Evolutionary conservation across 2,329 filamentous ascomycete genomes (phyloP).

Genomic region (Diaporthe nobilis): DNA sequence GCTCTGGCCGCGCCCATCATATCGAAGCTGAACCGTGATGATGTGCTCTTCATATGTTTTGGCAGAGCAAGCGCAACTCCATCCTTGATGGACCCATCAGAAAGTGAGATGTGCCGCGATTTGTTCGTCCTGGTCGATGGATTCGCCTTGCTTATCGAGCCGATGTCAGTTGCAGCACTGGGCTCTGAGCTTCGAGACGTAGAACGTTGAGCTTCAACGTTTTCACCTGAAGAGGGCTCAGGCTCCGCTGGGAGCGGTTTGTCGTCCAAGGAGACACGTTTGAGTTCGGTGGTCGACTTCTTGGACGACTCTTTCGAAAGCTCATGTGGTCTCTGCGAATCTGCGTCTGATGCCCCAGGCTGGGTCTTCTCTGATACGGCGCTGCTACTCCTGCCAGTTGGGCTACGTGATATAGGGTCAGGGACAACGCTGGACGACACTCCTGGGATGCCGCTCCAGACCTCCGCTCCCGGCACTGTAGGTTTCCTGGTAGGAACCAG

Average conservation of each 20-base stretch:
- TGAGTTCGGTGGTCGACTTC: neutral
- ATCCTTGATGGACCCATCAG: constrained; percentile 61
- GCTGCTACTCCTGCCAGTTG: constrained; percentile 35
- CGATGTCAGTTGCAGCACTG: constrained; percentile 16
- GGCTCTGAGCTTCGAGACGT: constrained; percentile 51
- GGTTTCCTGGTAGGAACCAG: constrained; percentile 46
- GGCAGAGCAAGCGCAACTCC: constrained; percentile 65
- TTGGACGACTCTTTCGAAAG: constrained; percentile 35
- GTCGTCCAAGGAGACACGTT: constrained; percentile 43
- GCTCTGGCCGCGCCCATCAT: constrained; percentile 79
- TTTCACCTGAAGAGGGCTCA: constrained; percentile 55
- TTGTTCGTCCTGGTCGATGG: constrained; percentile 56
- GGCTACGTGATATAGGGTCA: constrained; percentile 29
- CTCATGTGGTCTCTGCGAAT: constrained; percentile 14
- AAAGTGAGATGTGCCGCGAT: constrained; percentile 68
- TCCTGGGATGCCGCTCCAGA: constrained; percentile 34
- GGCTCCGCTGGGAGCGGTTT: constrained; percentile 45
- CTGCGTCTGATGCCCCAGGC: constrained; percentile 24
- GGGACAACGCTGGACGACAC: constrained; percentile 11
- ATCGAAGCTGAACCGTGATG: constrained; percentile 86
- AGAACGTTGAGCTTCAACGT: constrained; percentile 48
- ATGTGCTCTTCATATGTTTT: constrained; percentile 80
- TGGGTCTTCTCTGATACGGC: constrained; percentile 35
- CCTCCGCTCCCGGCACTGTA: constrained; percentile 38
- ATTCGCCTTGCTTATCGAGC: constrained; percentile 45